A percentile compares a stretch with the other conserved stretches of the same genome.
These are phyloP conservation scores for Calonectria pseudoreteaudii DNA, from an alignment of 2,329 filamentous ascomycete species.

Conservation along the genomic window DNA sequence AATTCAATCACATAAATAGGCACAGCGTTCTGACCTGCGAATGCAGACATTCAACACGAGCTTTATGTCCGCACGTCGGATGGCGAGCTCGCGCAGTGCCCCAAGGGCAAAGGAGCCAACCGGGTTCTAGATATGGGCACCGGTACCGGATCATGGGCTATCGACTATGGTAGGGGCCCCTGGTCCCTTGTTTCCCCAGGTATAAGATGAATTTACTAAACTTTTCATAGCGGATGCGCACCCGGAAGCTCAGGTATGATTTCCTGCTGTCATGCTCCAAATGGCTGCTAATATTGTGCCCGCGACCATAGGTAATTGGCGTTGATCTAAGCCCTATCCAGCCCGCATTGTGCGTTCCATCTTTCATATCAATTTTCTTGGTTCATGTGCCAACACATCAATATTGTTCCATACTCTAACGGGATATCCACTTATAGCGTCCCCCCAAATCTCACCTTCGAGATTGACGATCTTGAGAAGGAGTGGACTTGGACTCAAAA, in stretches of 20 bases:
- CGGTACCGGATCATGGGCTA: constrained; percentile 48
- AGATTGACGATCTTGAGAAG: constrained; percentile 52
- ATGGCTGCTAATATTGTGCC: neutral
- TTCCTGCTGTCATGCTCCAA: neutral
- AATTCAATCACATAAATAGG: neutral
- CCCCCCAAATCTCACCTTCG: constrained; percentile 60
- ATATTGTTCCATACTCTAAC: neutral
- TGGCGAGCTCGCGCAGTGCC: constrained; percentile 36
- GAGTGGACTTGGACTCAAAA: constrained; percentile 47
- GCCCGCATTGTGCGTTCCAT: constrained; percentile 40
- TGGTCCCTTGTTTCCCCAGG: no score
- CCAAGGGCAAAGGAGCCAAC: constrained; percentile 33
- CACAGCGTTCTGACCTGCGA: neutral
- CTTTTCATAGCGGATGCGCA: constrained; percentile 21
- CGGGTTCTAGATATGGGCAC: constrained; percentile 48
- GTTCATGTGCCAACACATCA: neutral
- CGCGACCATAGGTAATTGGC: constrained; percentile 37
- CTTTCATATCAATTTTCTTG: no score
- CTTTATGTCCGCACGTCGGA: constrained; percentile 39
- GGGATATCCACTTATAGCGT: constrained; percentile 35
- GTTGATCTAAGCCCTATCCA: constrained; percentile 52
- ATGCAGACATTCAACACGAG: constrained; percentile 43
- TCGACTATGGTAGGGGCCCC: constrained; percentile 38
- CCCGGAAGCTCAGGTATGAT: constrained; percentile 36
- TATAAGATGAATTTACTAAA: neutral